phyloP scores from a whole-genome alignment of 768 basidiomycete species.

The Boletus tylopilopsis region DNA sequence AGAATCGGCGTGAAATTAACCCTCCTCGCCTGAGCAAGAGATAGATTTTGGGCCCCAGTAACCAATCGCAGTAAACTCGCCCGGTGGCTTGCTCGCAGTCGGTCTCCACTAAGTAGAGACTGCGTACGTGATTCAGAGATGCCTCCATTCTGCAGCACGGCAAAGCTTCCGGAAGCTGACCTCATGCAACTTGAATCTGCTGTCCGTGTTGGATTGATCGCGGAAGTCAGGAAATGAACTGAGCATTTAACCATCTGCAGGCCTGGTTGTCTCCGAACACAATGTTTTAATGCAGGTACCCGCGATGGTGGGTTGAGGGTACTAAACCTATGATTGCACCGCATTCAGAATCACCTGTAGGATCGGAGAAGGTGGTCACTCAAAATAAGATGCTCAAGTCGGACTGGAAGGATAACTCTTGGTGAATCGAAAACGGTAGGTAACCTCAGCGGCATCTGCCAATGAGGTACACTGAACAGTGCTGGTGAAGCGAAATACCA shows the following conservation, averaged over 20 bases:
- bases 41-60: conserved; percentile 7
- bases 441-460: no score
- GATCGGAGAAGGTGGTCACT: not conserved
- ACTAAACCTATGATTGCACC: not conserved
- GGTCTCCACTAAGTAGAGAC: no score
- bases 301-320: not conserved
- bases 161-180: conserved; percentile 6
- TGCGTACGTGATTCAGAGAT: not conserved
- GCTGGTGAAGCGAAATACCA: no score
- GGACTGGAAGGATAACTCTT: no score
- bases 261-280: not conserved
- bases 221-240: not conserved
- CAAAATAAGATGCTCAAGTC: no score
- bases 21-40: conserved; percentile 2
- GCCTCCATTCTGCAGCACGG: not conserved
- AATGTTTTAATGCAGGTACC: not conserved
- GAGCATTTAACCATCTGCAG: no score
- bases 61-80: conserved; percentile 9
- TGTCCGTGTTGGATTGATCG: no score
- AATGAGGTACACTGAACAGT: not conserved
- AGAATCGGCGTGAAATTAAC: conserved; percentile 5
- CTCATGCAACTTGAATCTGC: not conserved
- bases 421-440: no score
- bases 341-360: not conserved
- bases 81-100: not conserved